Evolutionary conservation across 2,329 filamentous ascomycete species (phyloP), one percentile per base, ranked within the genome.

Genomic region (Exophiala aquamarina): DNA sequence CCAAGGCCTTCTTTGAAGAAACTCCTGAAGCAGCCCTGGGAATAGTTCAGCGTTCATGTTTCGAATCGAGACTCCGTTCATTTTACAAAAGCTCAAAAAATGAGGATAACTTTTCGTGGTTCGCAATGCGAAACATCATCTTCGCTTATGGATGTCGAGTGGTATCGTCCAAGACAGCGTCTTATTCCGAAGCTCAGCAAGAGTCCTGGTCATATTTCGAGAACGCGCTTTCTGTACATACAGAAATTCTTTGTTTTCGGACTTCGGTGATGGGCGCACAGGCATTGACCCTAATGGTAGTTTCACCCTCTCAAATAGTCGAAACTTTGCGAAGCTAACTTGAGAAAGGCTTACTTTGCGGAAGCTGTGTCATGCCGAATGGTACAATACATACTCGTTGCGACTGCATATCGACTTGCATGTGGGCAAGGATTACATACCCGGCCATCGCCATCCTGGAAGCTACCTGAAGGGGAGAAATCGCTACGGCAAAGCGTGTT

Each of bases 251-350:
- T 15, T 47, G 11, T 20, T 47, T 23, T 19, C 36, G 21, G 14
- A 41, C 11, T 14, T 41, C 44, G 11, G 9, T 47, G 3, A 34
- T 36, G 20, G 36, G 44, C 14, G 44, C 41, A 20, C 44, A 47
- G 21, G 44, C 44, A n/a, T 17, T 47, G n/a, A 29, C 44, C 3
- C 36, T 47, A 6, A 47, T 47, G 44, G 44, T 47, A 35, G 15
- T 21, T 43, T 9, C 14, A 7, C 17, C 10, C 10, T 18, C n/a
- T 26, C 11, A 11, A 9, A 19, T 15, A n/a, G n/a, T n/a, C n/a
- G n/a, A n/a, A n/a, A n/a, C 21, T 17, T 34, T 28, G 28, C 17
- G 26, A 31, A 34, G 40, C 40, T 43, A 19, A 43, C 29, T 33
- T 43, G 5, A 9, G 9, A 3, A 21, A 45, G 42, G 43, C 43